Base-by-base conservation (phyloP, 1,284 basidiomycete species). In the Cutaneotrichosporon sp. region DNA sequence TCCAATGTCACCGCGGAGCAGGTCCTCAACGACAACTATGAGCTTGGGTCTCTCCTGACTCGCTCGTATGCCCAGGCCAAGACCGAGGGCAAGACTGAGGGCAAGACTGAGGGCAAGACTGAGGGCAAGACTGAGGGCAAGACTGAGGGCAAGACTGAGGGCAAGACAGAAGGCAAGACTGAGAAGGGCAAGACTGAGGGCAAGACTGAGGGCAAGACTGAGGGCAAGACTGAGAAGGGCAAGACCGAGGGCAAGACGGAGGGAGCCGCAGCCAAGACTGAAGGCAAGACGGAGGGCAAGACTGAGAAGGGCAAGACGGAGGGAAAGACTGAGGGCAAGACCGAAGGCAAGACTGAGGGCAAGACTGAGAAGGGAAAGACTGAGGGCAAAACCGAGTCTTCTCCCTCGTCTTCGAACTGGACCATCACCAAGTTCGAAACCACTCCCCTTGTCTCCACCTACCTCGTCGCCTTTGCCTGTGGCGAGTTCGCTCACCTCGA, bases 381-480 rank as follows among this genome's bases (percentile, higher is more conserved):
- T 25, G 65, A 64, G 58, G 62, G 58, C 55, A 72, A 72, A 60
- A 70, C 65, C 17, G 64, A 64, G 56, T 59, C 53, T 5, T 63
- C 59, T 26, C 57, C 62, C 33, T 62, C 56, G 14, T 65, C 67
- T 49, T 59, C 54, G 43, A 55, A 57, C 25, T 92, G 88, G 89
- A 87, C 87, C 70, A 82, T 89, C 60, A 88, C 87, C 48, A 80
- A 80, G 61, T 92, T 90, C 70, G 79, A 84, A 67, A 84, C 78
- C 22, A 88, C 86, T 0, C 88, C 88, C 8, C 80, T 79, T 17
- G 89, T 97, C 82, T 91, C 88, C 2, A 87, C 88, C 16, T 97
- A 97, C 77, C 82, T 97, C 41, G 87, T 94, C 38, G 90, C 91
- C 0, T 93, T 82, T 69, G 92, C 91, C 22, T 92, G 91, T 63